phyloP scores from a whole-genome alignment of 225 moss, liverwort and hornwort species.

The Polytrichum commune region DNA sequence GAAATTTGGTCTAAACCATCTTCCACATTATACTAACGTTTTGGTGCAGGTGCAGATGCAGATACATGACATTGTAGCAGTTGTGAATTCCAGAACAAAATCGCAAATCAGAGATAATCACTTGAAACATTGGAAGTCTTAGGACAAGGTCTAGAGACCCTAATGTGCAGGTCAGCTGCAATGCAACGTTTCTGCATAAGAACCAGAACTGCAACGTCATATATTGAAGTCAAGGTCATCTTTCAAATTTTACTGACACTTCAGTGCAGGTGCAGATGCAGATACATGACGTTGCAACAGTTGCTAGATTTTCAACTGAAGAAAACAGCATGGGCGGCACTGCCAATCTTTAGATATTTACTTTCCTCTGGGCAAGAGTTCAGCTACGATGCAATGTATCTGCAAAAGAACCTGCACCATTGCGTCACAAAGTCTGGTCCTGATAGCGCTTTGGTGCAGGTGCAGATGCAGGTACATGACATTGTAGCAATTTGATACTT shows the following conservation, averaged over 20 bases:
- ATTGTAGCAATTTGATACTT: conserved; percentile 19
- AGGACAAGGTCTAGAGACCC: not conserved
- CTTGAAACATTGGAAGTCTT: not conserved
- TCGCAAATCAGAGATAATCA: not conserved
- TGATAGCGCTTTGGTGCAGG: conserved; percentile 35
- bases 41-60: conserved; percentile 60
- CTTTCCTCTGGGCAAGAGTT: not conserved
- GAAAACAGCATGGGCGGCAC: too few species aligned
- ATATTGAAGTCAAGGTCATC: too few species aligned
- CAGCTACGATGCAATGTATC: not conserved
- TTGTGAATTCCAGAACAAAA: not conserved
- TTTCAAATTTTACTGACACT: too few species aligned
- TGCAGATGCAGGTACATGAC: conserved; percentile 59
- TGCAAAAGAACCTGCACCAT: not conserved
- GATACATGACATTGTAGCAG: conserved; percentile 21
- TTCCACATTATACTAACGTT: conserved; percentile 7
- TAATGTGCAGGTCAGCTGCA: conserved; percentile 16
- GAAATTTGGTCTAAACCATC: not conserved
- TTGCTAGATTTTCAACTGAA: too few species aligned
- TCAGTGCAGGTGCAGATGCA: too few species aligned
- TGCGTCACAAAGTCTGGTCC: not conserved
- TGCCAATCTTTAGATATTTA: too few species aligned
- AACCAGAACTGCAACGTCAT: conserved; percentile 30
- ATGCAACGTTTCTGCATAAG: conserved; percentile 46
- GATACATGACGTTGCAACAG: too few species aligned